Conservation (phyloP, 2,329 filamentous ascomycete species). For the Microsporum audouinii region DNA sequence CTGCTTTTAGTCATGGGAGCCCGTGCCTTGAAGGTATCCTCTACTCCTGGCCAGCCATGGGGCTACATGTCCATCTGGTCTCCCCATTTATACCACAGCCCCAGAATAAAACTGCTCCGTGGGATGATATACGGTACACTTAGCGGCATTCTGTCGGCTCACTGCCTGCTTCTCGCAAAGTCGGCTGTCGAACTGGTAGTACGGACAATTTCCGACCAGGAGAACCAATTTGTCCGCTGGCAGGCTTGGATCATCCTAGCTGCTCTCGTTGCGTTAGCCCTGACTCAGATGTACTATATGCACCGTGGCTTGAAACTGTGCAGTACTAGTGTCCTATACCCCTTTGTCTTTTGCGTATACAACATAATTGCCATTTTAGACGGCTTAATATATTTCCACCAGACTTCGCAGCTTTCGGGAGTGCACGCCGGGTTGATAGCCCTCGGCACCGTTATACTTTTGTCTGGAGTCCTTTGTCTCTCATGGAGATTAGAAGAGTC, state of each 20-base stretch:
- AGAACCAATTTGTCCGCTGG: slow-evolving; percentile 92
- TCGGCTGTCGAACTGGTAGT: slow-evolving; percentile 92
- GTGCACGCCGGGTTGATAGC: slow-evolving; percentile 63
- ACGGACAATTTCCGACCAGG: slow-evolving; percentile 67
- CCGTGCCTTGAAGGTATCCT: slow-evolving; percentile 31
- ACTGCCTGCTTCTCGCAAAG: slow-evolving; percentile 86
- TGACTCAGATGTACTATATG: slow-evolving; percentile 89
- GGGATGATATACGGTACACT: slow-evolving; percentile 83
- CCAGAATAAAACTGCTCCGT: slow-evolving; percentile 60
- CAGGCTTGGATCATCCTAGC: slow-evolving; percentile 87
- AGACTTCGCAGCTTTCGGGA: slow-evolving; percentile 65
- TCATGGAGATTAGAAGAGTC: slow-evolving; percentile 81
- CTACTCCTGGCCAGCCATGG: slow-evolving; percentile 22
- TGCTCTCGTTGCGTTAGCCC: slow-evolving; percentile 65
- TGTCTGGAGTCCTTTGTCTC: slow-evolving; percentile 77
- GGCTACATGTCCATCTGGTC: slow-evolving; percentile 19
- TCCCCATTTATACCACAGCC: slow-evolving; percentile 35
- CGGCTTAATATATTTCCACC: slow-evolving; percentile 91
- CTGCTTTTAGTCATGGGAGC: slow-evolving; percentile 53
- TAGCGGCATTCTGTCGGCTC: slow-evolving; percentile 85
- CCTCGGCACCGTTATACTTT: slow-evolving; percentile 71
- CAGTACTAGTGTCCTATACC: slow-evolving; percentile 90
- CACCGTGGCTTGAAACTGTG: slow-evolving; percentile 88
- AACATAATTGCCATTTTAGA: slow-evolving; percentile 98
- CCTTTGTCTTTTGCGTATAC: slow-evolving; percentile 95